Base-by-base conservation (phyloP, 345 rosid genomes). In the Gossypium anomalum region DNA sequence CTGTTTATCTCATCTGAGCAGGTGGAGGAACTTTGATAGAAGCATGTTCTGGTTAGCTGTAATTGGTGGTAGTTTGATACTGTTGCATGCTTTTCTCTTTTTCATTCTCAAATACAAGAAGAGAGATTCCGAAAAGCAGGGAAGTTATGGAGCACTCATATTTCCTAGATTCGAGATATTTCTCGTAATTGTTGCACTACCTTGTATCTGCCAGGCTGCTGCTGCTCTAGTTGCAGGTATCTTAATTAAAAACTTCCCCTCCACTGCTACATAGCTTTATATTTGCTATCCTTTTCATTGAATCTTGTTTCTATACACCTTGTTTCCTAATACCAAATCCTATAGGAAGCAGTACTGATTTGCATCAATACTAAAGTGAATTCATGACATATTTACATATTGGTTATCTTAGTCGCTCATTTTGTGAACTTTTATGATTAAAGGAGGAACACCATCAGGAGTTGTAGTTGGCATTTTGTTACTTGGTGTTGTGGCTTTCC, bases 41-140 rank as follows among this genome's bases (percentile, higher is more conserved):
- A 89, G 88, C 80, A 85, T 92, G 97, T 94, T 94, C 87, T 94
- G 97, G 97, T 67, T 91, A 73, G 88, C 95, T n/a, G 76, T 89
- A 52, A 84, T 89, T 47, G 82, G 86, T 64, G 92, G 90, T 49
- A 80, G 97, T 83, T 85, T 89, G 76, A n/a, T 88, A 16, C 79
- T 92, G 45, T 62, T 92, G 27, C 97, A 94, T 82, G 75, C 72
- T 70, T 61, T 88, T 67, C 80, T 90, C 23, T 76, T 85, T 44
- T 63, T 88, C 45, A 76, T 90, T 79, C 78, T 92, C 25, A 92
- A 84, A 80, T 75, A 77, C 70, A 84, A 84, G 84, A 87, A 83
- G 78, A 80, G 56, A 71, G 78, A 69, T 64, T 45, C 76, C 57
- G 88, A 80, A 77, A 86, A 83, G 81, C 77, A 81, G 72, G 58